Evolutionary conservation across 306 rosid genomes (phyloP).

Genomic region (Cucumis cinereus): DNA sequence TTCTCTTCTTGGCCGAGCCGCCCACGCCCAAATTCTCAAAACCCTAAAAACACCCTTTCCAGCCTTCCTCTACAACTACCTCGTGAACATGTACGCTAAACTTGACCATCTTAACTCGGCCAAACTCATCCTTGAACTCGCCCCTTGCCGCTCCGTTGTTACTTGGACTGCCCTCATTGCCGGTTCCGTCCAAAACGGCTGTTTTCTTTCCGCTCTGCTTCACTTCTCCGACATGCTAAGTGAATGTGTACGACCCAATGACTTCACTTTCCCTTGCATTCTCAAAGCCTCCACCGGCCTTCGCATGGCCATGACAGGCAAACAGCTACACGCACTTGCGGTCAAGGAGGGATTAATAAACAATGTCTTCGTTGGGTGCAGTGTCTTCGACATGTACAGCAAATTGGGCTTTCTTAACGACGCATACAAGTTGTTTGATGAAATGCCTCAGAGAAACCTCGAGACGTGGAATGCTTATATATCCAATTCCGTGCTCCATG

Average conservation of each 20-base stretch:
- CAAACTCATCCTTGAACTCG: slow-evolving; percentile 41
- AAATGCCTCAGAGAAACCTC: slow-evolving; percentile 60
- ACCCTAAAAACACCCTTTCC: slow-evolving; percentile 41
- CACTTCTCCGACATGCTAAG: slow-evolving; percentile 57
- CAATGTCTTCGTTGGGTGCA: slow-evolving; percentile 74
- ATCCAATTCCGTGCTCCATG: slow-evolving; percentile 55
- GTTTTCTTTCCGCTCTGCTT: slow-evolving; percentile 29
- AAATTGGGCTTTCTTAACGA: slow-evolving; percentile 42
- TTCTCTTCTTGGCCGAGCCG: slow-evolving; percentile 41
- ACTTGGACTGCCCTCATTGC: slow-evolving; percentile 84
- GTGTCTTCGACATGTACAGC: slow-evolving; percentile 72
- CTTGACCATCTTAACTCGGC: slow-evolving; percentile 58
- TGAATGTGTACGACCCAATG: slow-evolving; percentile 48
- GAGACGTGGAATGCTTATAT: slow-evolving; percentile 80
- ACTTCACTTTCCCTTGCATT: slow-evolving; percentile 72
- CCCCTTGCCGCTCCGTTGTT: slow-evolving; percentile 54
- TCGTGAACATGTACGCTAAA: slow-evolving; percentile 83
- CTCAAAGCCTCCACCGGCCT: slow-evolving; percentile 57
- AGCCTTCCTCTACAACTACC: slow-evolving; percentile 58
- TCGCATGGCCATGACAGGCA: slow-evolving; percentile 37
- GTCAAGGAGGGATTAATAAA: slow-evolving; percentile 43
- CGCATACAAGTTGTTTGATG: slow-evolving; percentile 52
- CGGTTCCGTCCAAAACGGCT: slow-evolving; percentile 60
- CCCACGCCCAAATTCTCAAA: slow-evolving; percentile 54
- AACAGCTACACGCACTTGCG: slow-evolving; percentile 60